Base-by-base conservation (phyloP, 2,329 filamentous ascomycete species). In the Cytospora mali region DNA sequence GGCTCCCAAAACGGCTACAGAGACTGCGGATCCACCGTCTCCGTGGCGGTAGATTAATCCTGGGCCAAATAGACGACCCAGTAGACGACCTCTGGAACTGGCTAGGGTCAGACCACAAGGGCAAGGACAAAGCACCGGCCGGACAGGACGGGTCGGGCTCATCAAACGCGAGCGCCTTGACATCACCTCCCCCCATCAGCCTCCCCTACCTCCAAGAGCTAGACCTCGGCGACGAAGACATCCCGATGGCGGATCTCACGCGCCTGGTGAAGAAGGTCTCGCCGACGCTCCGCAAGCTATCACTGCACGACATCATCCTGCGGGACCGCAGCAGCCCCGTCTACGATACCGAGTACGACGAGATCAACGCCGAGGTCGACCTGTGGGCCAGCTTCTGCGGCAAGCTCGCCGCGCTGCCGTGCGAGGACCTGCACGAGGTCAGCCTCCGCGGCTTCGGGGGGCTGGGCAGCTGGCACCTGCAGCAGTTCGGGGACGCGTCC, bases 121-220 rank as follows among this genome's bases (percentile, higher is more conserved):
- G 58, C 5, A 60, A 60, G 39, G 50, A 21, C 35, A 60, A 60
- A n/a, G 58, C 16, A 9, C 27, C 33, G 4, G 25, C 50, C 13
- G 58, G 51, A 33, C 10, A 21, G 21, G 11, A n/a, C 6, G 16
- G n/a, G 18, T 10, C 25, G 11, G 27, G n/a, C 3, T 31, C 25
- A 29, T 25, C 50, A 60, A 39, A 21, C 16, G 2, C 35, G 6
- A 60, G 33, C 25, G 28, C 58, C 6, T 25, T 60, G 16, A 5
- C n/a, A 18, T 54, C 58, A 11, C 50, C 50, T 3, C 31, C 51
- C 9, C 58, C 58, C 10, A 54, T 60, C 27, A 1, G 35, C 10
- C 25, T 60, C 5, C 35, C 58, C 2, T 21, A 60, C 21, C 50
- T 60, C 5, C 58, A 25, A 6, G 58, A 60, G 28, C 58, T 60